Evolutionary conservation across 148 eudicot genomes (phyloP).

Genomic region (Persicaria tinctoria): DNA sequence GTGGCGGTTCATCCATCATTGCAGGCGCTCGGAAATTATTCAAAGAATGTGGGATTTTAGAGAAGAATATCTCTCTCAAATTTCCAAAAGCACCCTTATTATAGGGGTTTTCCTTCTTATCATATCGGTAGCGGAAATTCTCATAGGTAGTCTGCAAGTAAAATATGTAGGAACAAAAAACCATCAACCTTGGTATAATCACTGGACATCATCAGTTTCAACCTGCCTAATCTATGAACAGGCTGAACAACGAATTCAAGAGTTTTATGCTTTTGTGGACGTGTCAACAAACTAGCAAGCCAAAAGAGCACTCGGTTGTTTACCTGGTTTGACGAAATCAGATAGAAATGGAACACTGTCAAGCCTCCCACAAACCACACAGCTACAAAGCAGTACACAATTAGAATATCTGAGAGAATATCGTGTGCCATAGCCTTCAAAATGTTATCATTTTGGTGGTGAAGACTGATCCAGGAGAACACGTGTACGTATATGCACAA

Average conservation of each 20-base stretch:
- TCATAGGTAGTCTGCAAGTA: conserved; percentile 86
- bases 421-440: conserved; percentile 57
- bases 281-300: neutral
- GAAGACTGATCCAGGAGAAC: conserved; percentile 57
- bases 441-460: conserved; percentile 27
- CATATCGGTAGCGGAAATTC: conserved; percentile 78
- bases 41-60: conserved; percentile 51
- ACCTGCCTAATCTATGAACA: neutral
- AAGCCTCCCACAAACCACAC: conserved; percentile 96
- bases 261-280: neutral
- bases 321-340: conserved; percentile 85
- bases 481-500: conserved; percentile 76
- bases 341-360: conserved; percentile 72
- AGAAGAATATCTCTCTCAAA: conserved; percentile 53
- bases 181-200: neutral
- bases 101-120: conserved; percentile 78
- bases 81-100: conserved; percentile 47
- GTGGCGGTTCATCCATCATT: conserved; percentile 33
- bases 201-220: neutral
- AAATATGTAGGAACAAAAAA: neutral
- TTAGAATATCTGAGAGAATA: conserved; percentile 47
- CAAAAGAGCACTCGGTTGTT: neutral
- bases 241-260: too few relatives aligned
- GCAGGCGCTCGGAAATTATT: conserved; percentile 55
- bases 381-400: conserved; percentile 73